Evolutionary conservation across 2,329 filamentous ascomycete genomes (phyloP).

Genomic region (Raffaelea ambrosiae): DNA sequence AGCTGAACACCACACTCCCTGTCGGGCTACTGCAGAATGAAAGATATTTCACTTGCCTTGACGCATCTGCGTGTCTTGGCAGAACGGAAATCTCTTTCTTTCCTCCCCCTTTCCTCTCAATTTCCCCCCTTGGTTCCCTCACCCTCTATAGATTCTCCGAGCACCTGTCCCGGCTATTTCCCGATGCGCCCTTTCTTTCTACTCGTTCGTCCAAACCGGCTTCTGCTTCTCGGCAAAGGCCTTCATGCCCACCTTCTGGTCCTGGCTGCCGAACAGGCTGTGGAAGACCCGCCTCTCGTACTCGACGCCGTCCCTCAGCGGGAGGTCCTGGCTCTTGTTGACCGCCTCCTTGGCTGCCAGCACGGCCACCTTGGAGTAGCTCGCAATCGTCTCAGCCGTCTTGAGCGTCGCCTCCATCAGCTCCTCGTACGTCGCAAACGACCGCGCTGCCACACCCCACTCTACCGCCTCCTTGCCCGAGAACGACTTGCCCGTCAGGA

Average conservation of each 20-base stretch:
- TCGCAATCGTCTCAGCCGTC: constrained; percentile 83
- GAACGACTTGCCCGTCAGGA: constrained; percentile 79
- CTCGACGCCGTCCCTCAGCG: constrained; percentile 83
- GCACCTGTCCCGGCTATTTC: not conserved
- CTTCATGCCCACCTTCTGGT: constrained; percentile 96
- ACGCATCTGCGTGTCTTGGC: no score
- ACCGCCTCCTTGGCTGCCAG: constrained; percentile 96
- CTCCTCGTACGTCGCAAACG: constrained; percentile 72
- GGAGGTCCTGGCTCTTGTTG: constrained; percentile 93
- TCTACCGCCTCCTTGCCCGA: constrained; percentile 74
- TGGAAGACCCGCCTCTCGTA: constrained; percentile 93
- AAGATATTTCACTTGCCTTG: no score
- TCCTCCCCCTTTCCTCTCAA: no score
- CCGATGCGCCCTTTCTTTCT: constrained; percentile 16
- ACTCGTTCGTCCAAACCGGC: constrained; percentile 81
- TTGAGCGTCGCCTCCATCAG: constrained; percentile 72
- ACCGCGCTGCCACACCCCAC: constrained; percentile 82
- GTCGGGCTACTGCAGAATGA: no score
- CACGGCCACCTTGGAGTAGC: constrained; percentile 78
- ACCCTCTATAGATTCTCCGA: no score
- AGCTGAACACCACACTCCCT: no score
- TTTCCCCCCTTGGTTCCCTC: no score
- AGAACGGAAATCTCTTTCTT: no score
- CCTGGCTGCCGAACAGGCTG: constrained; percentile 81
- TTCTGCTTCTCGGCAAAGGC: constrained; percentile 95